These are phyloP conservation scores for Lasiodiplodia sp. DNA, from an alignment of 2,329 filamentous ascomycete species.

Conservation along the genomic window DNA sequence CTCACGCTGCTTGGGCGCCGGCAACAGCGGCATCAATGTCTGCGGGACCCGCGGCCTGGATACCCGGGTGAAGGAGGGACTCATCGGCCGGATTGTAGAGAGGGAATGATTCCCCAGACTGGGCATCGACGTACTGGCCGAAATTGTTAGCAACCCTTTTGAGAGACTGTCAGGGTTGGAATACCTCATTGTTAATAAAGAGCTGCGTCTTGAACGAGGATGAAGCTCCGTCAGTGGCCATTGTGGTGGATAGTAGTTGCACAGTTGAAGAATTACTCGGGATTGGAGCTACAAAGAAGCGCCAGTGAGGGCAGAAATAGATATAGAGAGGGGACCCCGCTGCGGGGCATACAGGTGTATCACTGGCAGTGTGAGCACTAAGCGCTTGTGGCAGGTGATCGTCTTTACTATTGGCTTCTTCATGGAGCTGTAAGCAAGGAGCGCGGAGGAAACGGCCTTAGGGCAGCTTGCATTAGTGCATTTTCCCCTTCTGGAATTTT, in stretches of 20 bases:
- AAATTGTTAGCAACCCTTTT: not conserved
- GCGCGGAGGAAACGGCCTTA: not conserved
- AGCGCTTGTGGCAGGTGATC: not conserved
- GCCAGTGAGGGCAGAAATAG: not conserved
- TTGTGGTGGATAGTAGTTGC: not conserved
- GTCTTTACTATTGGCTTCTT: not conserved
- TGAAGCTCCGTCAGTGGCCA: not conserved
- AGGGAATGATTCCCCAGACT: conserved; percentile 36
- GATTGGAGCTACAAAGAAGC: not conserved
- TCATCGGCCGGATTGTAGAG: conserved; percentile 40
- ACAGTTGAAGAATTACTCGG: not conserved
- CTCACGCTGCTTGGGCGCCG: conserved; percentile 37
- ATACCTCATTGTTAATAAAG: conserved; percentile 43
- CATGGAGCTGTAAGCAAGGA: not conserved
- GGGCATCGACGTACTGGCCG: conserved; percentile 39
- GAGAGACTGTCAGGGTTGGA: not conserved
- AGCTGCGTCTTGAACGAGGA: conserved; percentile 31
- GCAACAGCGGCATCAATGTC: conserved; percentile 41
- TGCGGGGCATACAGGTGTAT: not conserved
- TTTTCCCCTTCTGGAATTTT: not conserved
- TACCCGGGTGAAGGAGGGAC: conserved; percentile 36
- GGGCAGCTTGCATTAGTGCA: not conserved
- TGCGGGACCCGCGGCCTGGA: conserved; percentile 36
- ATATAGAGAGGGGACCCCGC: conserved; percentile 3
- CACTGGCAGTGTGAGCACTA: not conserved